Percentiles rank a stretch among this genome's conserved stretches.
These are phyloP conservation scores for Fusarium bulbicola DNA, from an alignment of 2,329 filamentous ascomycete genomes.

Conservation along the genomic window DNA sequence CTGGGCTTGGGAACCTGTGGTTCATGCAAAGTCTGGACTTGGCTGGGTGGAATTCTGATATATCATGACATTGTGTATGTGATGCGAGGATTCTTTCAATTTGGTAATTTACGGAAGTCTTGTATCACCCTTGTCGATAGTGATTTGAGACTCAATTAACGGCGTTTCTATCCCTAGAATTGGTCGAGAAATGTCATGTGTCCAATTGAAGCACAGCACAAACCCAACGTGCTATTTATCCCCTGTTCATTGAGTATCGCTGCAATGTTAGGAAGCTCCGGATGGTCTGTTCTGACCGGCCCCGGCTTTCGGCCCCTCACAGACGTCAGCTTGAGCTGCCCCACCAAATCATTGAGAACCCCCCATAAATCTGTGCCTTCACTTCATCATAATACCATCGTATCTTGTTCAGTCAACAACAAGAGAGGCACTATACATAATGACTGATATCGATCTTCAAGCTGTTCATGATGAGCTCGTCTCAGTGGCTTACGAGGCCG, in stretches of 20 bases:
- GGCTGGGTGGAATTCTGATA: slow-evolving; percentile 34
- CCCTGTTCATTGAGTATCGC: not conserved
- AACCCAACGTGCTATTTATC: not conserved
- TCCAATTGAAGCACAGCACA: slow-evolving; percentile 1
- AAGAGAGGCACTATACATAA: slow-evolving; percentile 40
- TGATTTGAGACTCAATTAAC: slow-evolving; percentile 13
- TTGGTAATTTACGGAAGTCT: slow-evolving; percentile 25
- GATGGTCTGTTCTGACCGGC: slow-evolving; percentile 11
- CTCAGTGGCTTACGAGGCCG: slow-evolving; percentile 69
- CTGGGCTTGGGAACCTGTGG: not conserved
- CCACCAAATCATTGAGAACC: slow-evolving; percentile 32
- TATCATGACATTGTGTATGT: slow-evolving; percentile 25
- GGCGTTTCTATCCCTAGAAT: slow-evolving; percentile 25
- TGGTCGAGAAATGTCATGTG: not conserved
- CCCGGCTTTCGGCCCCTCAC: slow-evolving; percentile 26
- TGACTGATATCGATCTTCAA: slow-evolving; percentile 67
- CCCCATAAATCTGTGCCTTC: slow-evolving; percentile 34
- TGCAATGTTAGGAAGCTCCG: slow-evolving; percentile 3
- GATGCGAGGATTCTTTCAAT: slow-evolving; percentile 6
- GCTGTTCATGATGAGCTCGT: slow-evolving; percentile 70
- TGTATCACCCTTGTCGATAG: slow-evolving; percentile 10
- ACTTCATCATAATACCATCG: not conserved
- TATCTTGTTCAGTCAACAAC: not conserved
- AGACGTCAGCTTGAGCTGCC: slow-evolving; percentile 24
- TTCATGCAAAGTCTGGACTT: slow-evolving; percentile 12